Conservation (phyloP, 345 rosid genomes). For the Lenwebbia sp. region DNA sequence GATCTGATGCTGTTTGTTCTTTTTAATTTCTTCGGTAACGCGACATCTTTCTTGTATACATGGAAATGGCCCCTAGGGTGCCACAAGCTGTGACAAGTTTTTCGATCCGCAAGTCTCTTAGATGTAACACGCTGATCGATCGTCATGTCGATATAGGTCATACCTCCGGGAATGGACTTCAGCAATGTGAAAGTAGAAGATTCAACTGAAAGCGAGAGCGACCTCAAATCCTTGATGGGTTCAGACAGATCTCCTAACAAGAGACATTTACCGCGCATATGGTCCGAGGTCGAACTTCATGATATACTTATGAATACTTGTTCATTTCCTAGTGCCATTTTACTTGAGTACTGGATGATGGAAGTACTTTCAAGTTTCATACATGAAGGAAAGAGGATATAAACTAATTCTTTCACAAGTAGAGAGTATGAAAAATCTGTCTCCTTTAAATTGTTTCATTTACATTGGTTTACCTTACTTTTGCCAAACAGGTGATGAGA, state of each 20-base stretch:
- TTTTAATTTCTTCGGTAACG: not conserved
- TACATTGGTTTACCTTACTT: not conserved
- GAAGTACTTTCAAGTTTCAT: not conserved
- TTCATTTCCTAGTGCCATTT: not conserved
- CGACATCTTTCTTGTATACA: not conserved
- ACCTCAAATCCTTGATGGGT: slow-evolving; percentile 45
- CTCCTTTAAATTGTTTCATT: not conserved
- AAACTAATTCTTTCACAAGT: not conserved
- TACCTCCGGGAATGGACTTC: slow-evolving; percentile 73
- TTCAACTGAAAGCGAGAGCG: slow-evolving; percentile 36
- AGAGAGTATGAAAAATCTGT: not conserved
- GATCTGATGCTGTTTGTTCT: not conserved
- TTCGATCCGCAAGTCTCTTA: not conserved
- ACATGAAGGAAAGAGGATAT: not conserved
- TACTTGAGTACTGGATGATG: not conserved
- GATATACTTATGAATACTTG: not conserved
- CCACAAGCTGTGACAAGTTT: not conserved
- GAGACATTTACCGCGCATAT: slow-evolving; percentile 66
- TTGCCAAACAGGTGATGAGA: slow-evolving; percentile 52
- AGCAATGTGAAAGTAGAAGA: slow-evolving; percentile 43
- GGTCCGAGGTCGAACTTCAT: slow-evolving; percentile 54
- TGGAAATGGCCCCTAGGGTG: not conserved
- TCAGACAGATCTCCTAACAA: slow-evolving; percentile 50
- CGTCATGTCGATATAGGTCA: slow-evolving; percentile 24
- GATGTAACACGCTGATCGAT: not conserved